Conservation (phyloP, 129 eudicot species). For the Daucus carota region DH1_v3.0 NC_030385.2:36900001-36900500, state of each 20-base stretch:
- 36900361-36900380: neutral
- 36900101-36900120: neutral
- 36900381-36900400: neutral
- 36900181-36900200: neutral
- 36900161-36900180: neutral
- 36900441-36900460: neutral
- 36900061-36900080: neutral
- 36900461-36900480: neutral
- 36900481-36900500: neutral
- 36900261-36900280: neutral
- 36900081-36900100: neutral
- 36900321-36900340: constrained; percentile 3
- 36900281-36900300: neutral
- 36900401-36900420: neutral
- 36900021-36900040: neutral
- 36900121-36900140: neutral
- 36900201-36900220: neutral
- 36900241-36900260: neutral
- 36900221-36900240: neutral
- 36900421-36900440: neutral
- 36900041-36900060: neutral
- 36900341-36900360: neutral
- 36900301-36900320: neutral
- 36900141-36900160: neutral
- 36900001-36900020: neutral